Evolutionary conservation across 2,329 filamentous ascomycete genomes (phyloP), one percentile per base, ranked within the genome.

Genomic region (Colletotrichum brevisporum): DNA sequence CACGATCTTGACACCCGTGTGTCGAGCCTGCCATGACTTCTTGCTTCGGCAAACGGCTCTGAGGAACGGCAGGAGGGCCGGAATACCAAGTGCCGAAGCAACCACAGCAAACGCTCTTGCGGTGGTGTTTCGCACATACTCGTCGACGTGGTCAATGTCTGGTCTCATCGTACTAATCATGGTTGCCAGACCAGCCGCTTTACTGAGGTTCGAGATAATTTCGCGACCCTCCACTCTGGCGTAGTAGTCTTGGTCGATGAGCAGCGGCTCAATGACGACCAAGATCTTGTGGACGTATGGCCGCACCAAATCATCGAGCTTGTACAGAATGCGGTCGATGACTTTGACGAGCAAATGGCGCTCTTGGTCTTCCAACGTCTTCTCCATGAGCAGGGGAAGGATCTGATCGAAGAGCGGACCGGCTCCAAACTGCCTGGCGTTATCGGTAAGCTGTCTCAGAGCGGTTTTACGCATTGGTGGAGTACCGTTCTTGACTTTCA

Each of bases 141-240:
- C 96, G 76, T 99, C 96, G 27, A 97, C 93, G 76, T 99, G 96
- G 75, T 99, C 96, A 73, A 99, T 97, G 88, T 99, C 96, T 0
- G 96, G 97, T 76, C 96, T 89, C 96, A 99, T 99, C 9, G 95
- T 97, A 82, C 94, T 97, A 79, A 99, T 99, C 96, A 99, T 99
- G 74, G 97, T 96, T 18, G 96, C 96, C 63, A 99, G 88, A 78
- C 96, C 97, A 71, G 97, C 96, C 26, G 96, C 96, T 82, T 99
- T 99, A 78, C 93, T 93, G 57, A 99, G 89, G 79, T 99, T 99
- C 63, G 95, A 98, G 75, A 99, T 99, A 75, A 99, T 99, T 80
- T 99, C 96, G 74, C 96, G 94, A 81, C 96, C 96, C 81, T 99
- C 96, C 5, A 99, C 96, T 79, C 96, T 92, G 50, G 97, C 96